Base-by-base conservation (phyloP, 2,329 filamentous ascomycete genomes). In the Pestalotiopsis sp. region DNA sequence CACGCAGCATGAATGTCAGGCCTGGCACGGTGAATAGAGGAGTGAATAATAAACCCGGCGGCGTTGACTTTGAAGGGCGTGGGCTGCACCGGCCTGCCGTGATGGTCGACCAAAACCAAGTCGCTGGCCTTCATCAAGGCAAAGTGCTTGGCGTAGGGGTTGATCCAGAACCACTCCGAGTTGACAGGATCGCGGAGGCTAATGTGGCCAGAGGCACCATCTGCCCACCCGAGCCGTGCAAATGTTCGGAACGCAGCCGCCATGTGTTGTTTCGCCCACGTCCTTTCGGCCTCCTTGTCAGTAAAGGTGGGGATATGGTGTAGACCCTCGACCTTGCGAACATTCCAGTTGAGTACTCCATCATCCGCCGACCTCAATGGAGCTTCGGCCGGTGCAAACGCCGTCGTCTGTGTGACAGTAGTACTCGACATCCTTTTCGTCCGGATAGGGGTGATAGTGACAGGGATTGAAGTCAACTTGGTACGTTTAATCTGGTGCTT, bases 1-100 rank as follows among this genome's bases (percentile, higher is more conserved):
- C 87, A 87, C 3, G 87, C 88, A 66, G 86, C 87, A 67, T 85
- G 81, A 36, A 90, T 83, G 73, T 90, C 88, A 1, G 87, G 87
- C 1, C 88, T 83, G 1, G 88, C 88, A 31, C 82, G 82, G 74
- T 90, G 87, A 2, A 90, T 85, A 20, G 86, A 87, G 3, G 85
- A 84, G 75, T 90, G 88, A 67, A 90, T 90, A n/a, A n/a, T n/a
- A n/a, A n/a, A n/a, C n/a, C n/a, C n/a, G n/a, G n/a, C n/a, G n/a
- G n/a, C n/a, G n/a, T n/a, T n/a, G n/a, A n/a, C n/a, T n/a, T n/a
- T n/a, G n/a, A n/a, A n/a, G n/a, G 80, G 87, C 86, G 72, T 89
- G 90, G 1, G 87, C 87, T 64, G 73, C 11, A 91, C 85, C 12
- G 90, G 83, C 41, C 86, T 80, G 5, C 89, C 89, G 0, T 83